phyloP scores from a whole-genome alignment of 352 stramenopile species.

The Globisporangium alternatum region DNA sequence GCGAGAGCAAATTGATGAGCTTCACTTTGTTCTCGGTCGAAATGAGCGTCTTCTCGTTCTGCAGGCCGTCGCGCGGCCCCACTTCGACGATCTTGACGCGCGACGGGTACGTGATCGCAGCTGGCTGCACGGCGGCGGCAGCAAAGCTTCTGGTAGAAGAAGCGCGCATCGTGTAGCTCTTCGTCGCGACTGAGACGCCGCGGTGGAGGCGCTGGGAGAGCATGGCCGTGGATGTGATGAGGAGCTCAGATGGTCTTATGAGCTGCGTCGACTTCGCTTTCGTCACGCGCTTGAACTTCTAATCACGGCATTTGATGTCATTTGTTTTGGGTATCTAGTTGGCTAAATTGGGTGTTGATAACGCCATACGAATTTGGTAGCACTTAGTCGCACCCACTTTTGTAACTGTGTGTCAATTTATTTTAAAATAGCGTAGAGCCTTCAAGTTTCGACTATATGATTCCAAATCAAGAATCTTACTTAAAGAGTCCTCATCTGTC shows the following conservation, averaged over 20 bases:
- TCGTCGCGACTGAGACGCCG: not conserved
- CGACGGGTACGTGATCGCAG: slow-evolving; percentile 41
- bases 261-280: not conserved
- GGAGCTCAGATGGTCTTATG: slow-evolving; percentile 6
- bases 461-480: too few species aligned
- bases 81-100: slow-evolving; percentile 94
- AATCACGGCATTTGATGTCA: not conserved
- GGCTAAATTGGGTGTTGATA: too few species aligned
- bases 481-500: too few species aligned
- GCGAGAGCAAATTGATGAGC: slow-evolving; percentile 89
- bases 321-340: too few species aligned
- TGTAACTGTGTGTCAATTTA: too few species aligned
- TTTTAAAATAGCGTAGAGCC: too few species aligned
- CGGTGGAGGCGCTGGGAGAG: not conserved
- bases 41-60: slow-evolving; percentile 92
- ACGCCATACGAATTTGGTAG: too few species aligned
- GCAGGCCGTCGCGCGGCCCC: slow-evolving; percentile 94
- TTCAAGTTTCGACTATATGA: too few species aligned
- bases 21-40: slow-evolving; percentile 90
- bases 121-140: not conserved
- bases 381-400: too few species aligned
- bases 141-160: not conserved
- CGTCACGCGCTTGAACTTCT: slow-evolving; percentile 2
- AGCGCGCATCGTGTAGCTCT: not conserved
- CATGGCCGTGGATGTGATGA: not conserved